Evolutionary conservation across 2,329 filamentous ascomycete genomes (phyloP), one percentile per base, ranked within the genome.

Genomic region (Raffaelea albimanens): DNA sequence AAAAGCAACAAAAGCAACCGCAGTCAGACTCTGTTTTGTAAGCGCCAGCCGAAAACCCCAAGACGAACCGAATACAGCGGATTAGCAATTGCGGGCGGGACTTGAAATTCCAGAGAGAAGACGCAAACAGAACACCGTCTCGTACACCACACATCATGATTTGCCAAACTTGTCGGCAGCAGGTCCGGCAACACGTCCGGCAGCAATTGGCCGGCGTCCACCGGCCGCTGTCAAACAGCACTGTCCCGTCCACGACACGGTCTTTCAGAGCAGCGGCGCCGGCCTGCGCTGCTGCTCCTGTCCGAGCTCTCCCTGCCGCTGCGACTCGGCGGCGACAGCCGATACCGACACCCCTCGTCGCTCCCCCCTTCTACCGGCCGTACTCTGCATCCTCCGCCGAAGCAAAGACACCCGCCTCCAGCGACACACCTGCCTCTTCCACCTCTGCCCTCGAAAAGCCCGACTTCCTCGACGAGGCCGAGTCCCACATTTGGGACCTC

Each of bases 401-500:
- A 16, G 7, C 34, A 38, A 16, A 16, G 18, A 7, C 34, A 16
- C 34, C 34, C 5, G 34, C 34, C 13, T 43, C 40, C 21, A 23
- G 21, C 40, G 5, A 34, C 9, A 16, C 9, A 34, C 10, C 31
- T 10, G 3, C 9, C 39, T n/a, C n/a, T 21, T 5, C 40, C 34
- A 3, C 40, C 21, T 11, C 34, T 14, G 16, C 38, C 16, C 56
- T 58, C 52, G 61, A 68, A 47, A 72, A 73, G 51, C 75, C 76
- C 33, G 68, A 67, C 50, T 68, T 71, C 54, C 66, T 80, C 46
- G 65, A 76, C 58, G 68, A 69, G 2, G 74, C 75, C 59, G 81
- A 85, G 59, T 67, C 69, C 25, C 67, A 70, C 50, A 76, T 85
- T 56, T 83, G 77, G 67, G 70, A 75, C 49, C 65, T 70, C 44